Conservation (phyloP, 2,329 filamentous ascomycete genomes). For the Bipolaris sorokiniana region DNA sequence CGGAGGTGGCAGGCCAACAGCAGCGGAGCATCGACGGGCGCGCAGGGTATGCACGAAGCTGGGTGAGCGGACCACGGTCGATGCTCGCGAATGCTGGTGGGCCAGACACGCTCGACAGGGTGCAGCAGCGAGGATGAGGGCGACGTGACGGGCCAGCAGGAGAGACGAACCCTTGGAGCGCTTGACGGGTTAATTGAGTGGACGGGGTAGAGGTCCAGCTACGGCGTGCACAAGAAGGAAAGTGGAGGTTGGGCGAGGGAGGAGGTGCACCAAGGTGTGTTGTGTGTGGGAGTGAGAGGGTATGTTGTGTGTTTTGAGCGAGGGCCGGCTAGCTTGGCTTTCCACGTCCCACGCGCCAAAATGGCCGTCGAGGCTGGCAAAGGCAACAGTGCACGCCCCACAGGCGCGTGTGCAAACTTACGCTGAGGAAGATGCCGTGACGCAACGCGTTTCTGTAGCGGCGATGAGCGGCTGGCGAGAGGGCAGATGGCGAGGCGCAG, state of each 20-base stretch:
- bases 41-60: conserved; percentile 26
- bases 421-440: conserved; percentile 24
- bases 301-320: conserved; percentile 46
- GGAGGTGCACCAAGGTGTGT: conserved; percentile 46
- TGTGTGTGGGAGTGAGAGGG: conserved; percentile 38
- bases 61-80: conserved; percentile 30
- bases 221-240: conserved; percentile 35
- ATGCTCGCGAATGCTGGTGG: conserved; percentile 38
- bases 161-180: conserved; percentile 41
- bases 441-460: conserved; percentile 33
- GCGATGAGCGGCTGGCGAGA: conserved; percentile 1
- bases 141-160: conserved; percentile 35
- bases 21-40: conserved; percentile 29
- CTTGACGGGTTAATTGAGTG: conserved; percentile 31
- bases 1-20: conserved; percentile 30
- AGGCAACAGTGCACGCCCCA: conserved; percentile 40
- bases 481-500: conserved; percentile 5
- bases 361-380: conserved; percentile 37
- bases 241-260: conserved; percentile 29
- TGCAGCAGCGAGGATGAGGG: conserved; percentile 45
- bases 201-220: conserved; percentile 43
- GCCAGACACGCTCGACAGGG: conserved; percentile 40
- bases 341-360: conserved; percentile 39
- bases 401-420: conserved; percentile 42
- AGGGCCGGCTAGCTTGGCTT: conserved; percentile 31